phyloP scores from a whole-genome alignment of 2,329 filamentous ascomycete species.

The Pseudopyricularia javanii region DNA sequence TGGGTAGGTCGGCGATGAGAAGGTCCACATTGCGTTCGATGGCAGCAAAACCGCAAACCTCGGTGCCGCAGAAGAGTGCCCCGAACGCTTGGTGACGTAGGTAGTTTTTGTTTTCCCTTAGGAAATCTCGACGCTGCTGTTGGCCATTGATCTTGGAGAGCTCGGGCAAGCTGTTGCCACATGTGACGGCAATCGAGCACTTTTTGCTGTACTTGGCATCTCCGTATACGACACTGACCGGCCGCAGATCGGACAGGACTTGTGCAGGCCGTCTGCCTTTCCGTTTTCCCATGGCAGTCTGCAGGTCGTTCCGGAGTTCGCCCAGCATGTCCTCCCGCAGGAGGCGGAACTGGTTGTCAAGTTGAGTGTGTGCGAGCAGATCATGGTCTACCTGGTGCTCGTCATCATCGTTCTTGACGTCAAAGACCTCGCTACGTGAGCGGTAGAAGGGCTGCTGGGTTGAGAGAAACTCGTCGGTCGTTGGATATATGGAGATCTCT shows the following conservation, averaged over 20 bases:
- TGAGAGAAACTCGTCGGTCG: conserved; percentile 48
- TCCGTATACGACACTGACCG: conserved; percentile 24
- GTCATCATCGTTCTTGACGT: conserved; percentile 12
- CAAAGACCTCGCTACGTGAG: conserved; percentile 33
- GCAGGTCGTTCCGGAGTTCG: conserved; percentile 50
- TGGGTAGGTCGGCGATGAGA: conserved; percentile 29
- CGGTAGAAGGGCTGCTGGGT: conserved; percentile 41
- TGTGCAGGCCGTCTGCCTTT: conserved; percentile 24
- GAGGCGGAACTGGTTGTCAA: conserved; percentile 63
- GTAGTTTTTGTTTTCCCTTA: conserved; percentile 33
- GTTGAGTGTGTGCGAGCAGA: conserved; percentile 32
- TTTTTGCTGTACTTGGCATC: conserved; percentile 15
- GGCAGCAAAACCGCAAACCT: conserved; percentile 47
- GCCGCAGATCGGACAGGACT: conserved; percentile 24
- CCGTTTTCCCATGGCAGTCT: conserved; percentile 34
- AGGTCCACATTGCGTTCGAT: conserved; percentile 37
- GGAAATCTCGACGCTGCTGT: conserved; percentile 25
- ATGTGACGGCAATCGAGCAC: conserved; percentile 27
- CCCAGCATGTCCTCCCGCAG: conserved; percentile 59
- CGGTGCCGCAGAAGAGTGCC: conserved; percentile 37
- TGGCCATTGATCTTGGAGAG: conserved; percentile 19
- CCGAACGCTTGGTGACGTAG: conserved; percentile 50
- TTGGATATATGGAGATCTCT: conserved; percentile 52
- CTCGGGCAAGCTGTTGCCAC: conserved; percentile 26
- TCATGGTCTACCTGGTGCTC: conserved; percentile 3